Percentiles rank a stretch among this genome's conserved stretches.
phyloP scores from a whole-genome alignment of 768 basidiomycete genomes.

The Strobilomyces confusus region DNA sequence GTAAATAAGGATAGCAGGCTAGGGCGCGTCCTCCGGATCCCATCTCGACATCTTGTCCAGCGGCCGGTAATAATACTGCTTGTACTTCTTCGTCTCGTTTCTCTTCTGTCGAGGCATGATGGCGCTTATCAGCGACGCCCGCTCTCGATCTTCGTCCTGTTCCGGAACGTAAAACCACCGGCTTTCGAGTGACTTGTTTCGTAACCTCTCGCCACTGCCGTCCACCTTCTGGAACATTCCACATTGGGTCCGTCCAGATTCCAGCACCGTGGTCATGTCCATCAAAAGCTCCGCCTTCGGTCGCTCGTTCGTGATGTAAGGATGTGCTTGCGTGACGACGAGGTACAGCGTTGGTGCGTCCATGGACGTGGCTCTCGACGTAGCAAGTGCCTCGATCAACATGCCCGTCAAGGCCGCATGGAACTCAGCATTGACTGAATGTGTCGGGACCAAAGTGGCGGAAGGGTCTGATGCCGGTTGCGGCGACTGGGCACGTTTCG shows the following conservation, averaged over 20 bases:
- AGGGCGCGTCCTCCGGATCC: conserved; percentile 63
- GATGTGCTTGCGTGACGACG: conserved; percentile 49
- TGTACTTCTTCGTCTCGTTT: conserved; percentile 76
- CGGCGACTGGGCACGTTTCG: background rate
- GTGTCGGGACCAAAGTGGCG: background rate
- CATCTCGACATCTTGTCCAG: conserved; percentile 68
- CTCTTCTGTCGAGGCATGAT: conserved; percentile 78
- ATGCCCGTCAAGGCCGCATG: conserved; percentile 56
- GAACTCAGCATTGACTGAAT: conserved; percentile 18
- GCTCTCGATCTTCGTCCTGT: conserved; percentile 62
- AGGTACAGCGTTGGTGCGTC: conserved; percentile 51
- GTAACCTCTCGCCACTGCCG: conserved; percentile 53
- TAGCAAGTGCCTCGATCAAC: conserved; percentile 67
- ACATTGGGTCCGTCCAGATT: conserved; percentile 39
- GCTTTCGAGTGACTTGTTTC: conserved; percentile 42
- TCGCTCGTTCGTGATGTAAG: conserved; percentile 40
- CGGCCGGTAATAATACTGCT: conserved; percentile 80
- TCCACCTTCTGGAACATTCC: conserved; percentile 75
- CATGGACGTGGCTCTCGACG: conserved; percentile 67
- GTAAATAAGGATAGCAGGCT: conserved; percentile 7
- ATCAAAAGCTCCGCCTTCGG: conserved; percentile 43
- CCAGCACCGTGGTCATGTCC: conserved; percentile 49
- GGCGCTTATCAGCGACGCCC: conserved; percentile 60
- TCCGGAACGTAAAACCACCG: conserved; percentile 79
- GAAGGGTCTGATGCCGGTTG: background rate